Base-by-base conservation (phyloP, 2,329 filamentous ascomycete species). In the Niveomyces coronatus region DNA sequence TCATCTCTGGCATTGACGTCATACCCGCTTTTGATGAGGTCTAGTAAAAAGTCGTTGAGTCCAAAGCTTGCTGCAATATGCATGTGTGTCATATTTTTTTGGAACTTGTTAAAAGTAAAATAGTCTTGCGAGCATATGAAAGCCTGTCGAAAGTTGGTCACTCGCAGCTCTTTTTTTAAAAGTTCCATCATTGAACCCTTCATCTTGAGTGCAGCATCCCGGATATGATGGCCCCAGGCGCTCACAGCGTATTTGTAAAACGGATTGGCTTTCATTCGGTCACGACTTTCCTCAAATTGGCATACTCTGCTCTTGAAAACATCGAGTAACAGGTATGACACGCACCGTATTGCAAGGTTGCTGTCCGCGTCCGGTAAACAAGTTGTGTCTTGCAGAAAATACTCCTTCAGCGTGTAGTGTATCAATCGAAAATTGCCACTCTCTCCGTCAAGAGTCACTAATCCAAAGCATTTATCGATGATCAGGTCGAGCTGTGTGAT, bases 351-450 rank as follows among this genome's bases (percentile, higher is more conserved):
- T n/a, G 35, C 17, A 6, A 41, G 20, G 8, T 19, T 6, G 7
- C 4, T 8, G 4, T 37, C 9, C 8, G 35, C 35, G 5, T 37
- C n/a, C 8, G 16, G 11, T 14, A 28, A n/a, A 22, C 23, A 32
- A 17, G 11, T 9, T 16, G 31, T 18, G 10, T 23, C 3, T 5
- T 38, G 40, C 19, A 27, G 19, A 16, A 42, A 26, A 15, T 38
- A 42, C 28, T 42, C 26, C 26, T 42, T 35, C 9, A 22, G 22
- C 13, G 40, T 38, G n/a, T 35, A 39, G n/a, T 42, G 40, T 1
- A 65, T 60, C 1, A 68, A 41, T 3, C 60, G 53, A 8, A 65
- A 49, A 22, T 59, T 47, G 22, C 48, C 29, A 29, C 50, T 65
- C 34, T 60, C 45, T 31, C 56, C 41, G 32, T 66, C 58, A n/a